Base-by-base conservation (phyloP, 1,284 basidiomycete species). In the Microbotryum violaceum region DNA sequence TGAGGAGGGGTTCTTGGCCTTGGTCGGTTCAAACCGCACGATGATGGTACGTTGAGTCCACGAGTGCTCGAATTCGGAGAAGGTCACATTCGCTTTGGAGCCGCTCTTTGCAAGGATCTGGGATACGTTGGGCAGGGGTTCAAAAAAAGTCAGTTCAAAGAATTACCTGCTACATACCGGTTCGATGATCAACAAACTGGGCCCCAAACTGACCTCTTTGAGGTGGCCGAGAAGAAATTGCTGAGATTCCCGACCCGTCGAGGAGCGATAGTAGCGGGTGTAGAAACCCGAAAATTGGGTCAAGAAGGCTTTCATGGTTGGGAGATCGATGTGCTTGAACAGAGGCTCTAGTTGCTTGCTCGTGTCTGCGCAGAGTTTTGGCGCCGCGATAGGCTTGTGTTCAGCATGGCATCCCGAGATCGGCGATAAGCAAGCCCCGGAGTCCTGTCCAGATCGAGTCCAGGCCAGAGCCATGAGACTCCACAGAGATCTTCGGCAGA, bases 11-110 rank as follows among this genome's bases (percentile, higher is more conserved):
- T 44, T 53, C 29, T 31, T 37, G 16, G 37, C 49, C 54, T 33
- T 23, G 20, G 47, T 23, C 4, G 77, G 75, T 6, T 71, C 73
- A 70, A 84, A 80, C 60, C 79, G 80, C 18, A 78, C 82, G 64
- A 87, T 89, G 72, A 98, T 88, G 51, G 84, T 83, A 76, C 88
- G 88, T 79, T 98, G 94, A 14, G 84, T 85, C 94, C 94, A 97
- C 1, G 84, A 77, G 75, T 98, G 94, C 60, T 80, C 68, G 74
- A 97, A 97, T 74, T 93, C 91, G 37, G 80, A 76, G 61, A 93
- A 78, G 7, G 58, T 54, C 20, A 66, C 16, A 31, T 56, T 58
- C 4, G 72, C 54, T 3, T 21, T 8, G 6, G 59, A 45, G 46
- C 58, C 55, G 51, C 37, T 42, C 1, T 18, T 42, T 9, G 37